Conservation (phyloP, 257 asterid genomes). For the Galeopsis tetrahit region DNA sequence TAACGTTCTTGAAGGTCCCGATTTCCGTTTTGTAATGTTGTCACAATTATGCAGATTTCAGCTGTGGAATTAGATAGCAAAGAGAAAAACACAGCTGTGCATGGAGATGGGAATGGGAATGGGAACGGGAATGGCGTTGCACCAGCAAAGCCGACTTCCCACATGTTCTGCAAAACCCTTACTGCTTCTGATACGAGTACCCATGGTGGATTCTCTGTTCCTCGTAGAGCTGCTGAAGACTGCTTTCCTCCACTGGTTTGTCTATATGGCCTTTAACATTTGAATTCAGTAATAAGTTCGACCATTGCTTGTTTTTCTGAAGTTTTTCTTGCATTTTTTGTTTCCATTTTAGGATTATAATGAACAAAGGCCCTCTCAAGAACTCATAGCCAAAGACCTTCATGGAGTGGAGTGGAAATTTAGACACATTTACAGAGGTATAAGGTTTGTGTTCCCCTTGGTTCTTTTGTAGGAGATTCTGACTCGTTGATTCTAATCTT, state of each 20-base stretch:
- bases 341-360: slow-evolving; percentile 66
- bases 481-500: slow-evolving; percentile 35
- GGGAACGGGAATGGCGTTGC: slow-evolving; percentile 36
- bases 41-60: slow-evolving; percentile 46
- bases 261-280: slow-evolving; percentile 21
- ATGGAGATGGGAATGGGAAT: slow-evolving; percentile 48
- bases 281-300: slow-evolving; percentile 9
- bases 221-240: slow-evolving; percentile 99
- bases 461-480: slow-evolving; percentile 29
- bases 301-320: slow-evolving; percentile 9
- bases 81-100: slow-evolving; percentile 54
- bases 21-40: slow-evolving; percentile 24
- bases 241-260: slow-evolving; percentile 97
- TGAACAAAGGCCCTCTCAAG: slow-evolving; percentile 97
- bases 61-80: slow-evolving; percentile 57
- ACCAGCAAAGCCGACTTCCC: slow-evolving; percentile 75
- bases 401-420: slow-evolving; percentile 98
- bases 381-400: slow-evolving; percentile 86
- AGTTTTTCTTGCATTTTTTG: slow-evolving; percentile 29
- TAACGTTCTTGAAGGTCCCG: not conserved
- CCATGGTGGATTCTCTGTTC: slow-evolving; percentile 98
- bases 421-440: slow-evolving; percentile 97
- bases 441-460: not conserved
- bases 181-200: slow-evolving; percentile 98
- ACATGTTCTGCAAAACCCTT: slow-evolving; percentile 97